Conservation (phyloP, 257 asterid genomes). For the Solanum dulcamara region DNA sequence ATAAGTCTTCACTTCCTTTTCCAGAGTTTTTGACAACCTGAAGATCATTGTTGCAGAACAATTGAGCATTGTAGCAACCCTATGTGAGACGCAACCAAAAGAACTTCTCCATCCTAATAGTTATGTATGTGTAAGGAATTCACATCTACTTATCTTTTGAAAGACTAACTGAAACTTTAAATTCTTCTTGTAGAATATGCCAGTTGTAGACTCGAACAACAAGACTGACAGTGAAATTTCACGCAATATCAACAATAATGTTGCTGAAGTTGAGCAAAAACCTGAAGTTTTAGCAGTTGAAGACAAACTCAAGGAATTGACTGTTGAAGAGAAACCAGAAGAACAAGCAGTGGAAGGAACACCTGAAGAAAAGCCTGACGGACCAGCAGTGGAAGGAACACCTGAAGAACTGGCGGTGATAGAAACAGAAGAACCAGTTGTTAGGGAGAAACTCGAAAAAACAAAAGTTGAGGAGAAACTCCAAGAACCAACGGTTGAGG, state of each 20-base stretch:
- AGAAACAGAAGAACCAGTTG: not conserved
- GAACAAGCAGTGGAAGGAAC: not conserved
- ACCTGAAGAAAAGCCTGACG: not conserved
- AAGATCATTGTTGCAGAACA: not conserved
- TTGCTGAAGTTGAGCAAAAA: not conserved
- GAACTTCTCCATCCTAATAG: not conserved
- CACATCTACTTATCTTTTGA: not conserved
- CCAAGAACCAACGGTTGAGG: not conserved
- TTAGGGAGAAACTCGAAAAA: not conserved
- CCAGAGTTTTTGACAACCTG: not conserved
- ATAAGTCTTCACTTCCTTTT: not conserved
- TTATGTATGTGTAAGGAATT: not conserved
- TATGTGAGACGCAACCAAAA: not conserved
- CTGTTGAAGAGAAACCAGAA: not conserved
- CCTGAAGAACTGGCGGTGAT: not conserved
- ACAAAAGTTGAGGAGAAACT: not conserved
- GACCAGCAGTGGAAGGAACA: not conserved
- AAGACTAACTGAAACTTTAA: not conserved
- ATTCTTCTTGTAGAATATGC: slow-evolving; percentile 18
- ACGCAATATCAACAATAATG: not conserved
- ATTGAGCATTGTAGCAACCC: not conserved
- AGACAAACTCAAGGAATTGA: not conserved
- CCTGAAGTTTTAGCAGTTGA: not conserved
- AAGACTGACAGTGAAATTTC: not conserved
- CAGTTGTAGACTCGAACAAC: slow-evolving; percentile 2